Evolutionary conservation across 164 flowering plant genomes (phyloP).

Genomic region (Kalanchoe fedtschenkoi): DNA sequence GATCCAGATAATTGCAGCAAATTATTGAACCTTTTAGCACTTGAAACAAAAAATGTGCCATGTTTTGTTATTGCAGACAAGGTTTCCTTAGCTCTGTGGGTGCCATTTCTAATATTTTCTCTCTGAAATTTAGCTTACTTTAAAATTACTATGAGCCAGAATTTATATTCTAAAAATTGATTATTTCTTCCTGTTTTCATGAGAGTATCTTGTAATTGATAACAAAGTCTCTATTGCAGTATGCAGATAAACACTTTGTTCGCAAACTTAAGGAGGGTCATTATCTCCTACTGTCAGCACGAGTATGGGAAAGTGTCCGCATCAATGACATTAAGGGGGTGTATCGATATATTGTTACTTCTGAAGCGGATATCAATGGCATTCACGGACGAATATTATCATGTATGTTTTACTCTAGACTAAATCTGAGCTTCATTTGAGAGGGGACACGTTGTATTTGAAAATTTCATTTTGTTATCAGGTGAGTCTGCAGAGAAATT

Average conservation of each 20-base stretch:
- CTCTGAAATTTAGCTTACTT: not conserved
- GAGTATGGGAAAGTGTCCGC: constrained; percentile 64
- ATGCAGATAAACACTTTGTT: constrained; percentile 65
- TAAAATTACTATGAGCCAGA: no score
- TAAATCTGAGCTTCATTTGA: constrained; percentile 7
- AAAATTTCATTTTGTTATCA: not conserved
- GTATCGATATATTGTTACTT: constrained; percentile 55
- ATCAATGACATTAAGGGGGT: constrained; percentile 66
- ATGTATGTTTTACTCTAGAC: constrained; percentile 23
- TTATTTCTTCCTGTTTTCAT: not conserved
- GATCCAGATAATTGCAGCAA: not conserved
- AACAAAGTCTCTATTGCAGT: constrained; percentile 31
- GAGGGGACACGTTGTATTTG: not conserved
- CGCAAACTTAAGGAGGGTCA: constrained; percentile 32
- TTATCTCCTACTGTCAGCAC: constrained; percentile 32
- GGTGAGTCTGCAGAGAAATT: constrained; percentile 18
- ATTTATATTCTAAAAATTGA: not conserved
- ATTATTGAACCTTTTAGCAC: no score
- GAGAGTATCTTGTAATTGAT: no score
- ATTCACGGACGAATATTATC: constrained; percentile 31
- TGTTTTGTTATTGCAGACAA: not conserved
- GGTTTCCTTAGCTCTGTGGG: not conserved
- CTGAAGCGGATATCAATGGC: constrained; percentile 58
- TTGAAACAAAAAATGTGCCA: not conserved
- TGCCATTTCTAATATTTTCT: not conserved